Percentiles rank a stretch among this genome's conserved stretches.
phyloP scores from a whole-genome alignment of 108 stramenopile species.

The Heterococcus sp. region DNA sequence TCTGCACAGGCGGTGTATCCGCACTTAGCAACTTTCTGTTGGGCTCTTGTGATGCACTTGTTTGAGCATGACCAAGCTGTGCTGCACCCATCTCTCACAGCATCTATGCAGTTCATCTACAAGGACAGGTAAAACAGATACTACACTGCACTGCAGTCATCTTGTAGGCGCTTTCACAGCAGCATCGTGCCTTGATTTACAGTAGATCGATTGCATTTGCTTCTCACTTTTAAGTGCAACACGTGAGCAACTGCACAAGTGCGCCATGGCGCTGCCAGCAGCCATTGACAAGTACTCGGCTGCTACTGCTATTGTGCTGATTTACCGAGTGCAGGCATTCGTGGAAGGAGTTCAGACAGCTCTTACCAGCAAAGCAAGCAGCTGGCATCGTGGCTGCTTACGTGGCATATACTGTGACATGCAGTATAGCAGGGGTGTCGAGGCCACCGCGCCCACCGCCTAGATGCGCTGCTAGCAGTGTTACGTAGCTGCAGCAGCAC shows the following conservation, averaged over 20 bases:
- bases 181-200: neutral
- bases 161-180: neutral
- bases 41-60: neutral
- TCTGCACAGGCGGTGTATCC: neutral
- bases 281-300: too few relatives aligned
- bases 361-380: neutral
- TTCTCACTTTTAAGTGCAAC: neutral
- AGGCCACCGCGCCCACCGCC: too few relatives aligned
- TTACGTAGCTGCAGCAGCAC: too few relatives aligned
- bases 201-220: neutral
- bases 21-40: neutral
- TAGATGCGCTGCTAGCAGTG: too few relatives aligned
- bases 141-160: neutral
- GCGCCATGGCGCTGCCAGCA: neutral
- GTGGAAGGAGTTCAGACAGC: neutral
- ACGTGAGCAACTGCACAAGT: neutral
- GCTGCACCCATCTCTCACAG: neutral
- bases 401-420: neutral
- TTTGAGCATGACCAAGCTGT: neutral
- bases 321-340: neutral
- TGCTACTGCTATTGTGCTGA: too few relatives aligned
- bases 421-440: too few relatives aligned
- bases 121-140: neutral
- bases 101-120: neutral
- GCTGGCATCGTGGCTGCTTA: neutral